Base-by-base conservation (phyloP, 169 alveolate species). In the Plasmodium billcollinsi region DNA sequence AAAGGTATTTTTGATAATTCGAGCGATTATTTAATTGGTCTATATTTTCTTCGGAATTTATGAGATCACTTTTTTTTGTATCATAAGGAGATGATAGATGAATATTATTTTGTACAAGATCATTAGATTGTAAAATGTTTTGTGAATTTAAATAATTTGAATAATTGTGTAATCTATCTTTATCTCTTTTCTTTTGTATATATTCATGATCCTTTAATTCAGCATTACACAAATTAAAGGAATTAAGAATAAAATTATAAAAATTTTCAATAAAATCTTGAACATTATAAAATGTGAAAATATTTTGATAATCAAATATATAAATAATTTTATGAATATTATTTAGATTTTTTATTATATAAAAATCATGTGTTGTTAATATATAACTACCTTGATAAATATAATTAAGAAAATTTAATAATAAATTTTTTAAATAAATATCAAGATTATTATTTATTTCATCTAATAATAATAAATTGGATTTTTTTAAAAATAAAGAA, bases 371-470 rank as follows among this genome's bases (percentile, higher is more conserved):
- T 14, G 96, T 94, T 2, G 94, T 94, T 47, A 94, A 66, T 47
- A 94, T 80, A 39, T 91, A 74, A 24, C 92, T 94, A 45, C 96
- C 96, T 80, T 74, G 71, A 66, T 92, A 94, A 12, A 94, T 91
- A 52, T 69, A 76, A 75, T 94, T 92, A 29, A 94, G 61, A 74
- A 94, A 73, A 56, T 59, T 33, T 52, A 74, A 50, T 29, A 94
- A 63, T 24, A 62, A 75, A 21, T 74, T 78, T 69, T 94, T 85
- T 92, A 94, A 90, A 80, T 88, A 94, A 18, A 88, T 56, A 65
- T 94, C 96, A 52, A 94, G 76, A 72, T 94, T 94, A 73, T 94
- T 94, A 11, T 89, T 94, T 47, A 95, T 94, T 69, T 94, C 96
- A 58, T 94, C 96, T 29, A 94, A 56, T 18, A 94, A 72, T 21